phyloP scores from a whole-genome alignment of 2,329 filamentous ascomycete species.

The Claviceps purpurea region DNA sequence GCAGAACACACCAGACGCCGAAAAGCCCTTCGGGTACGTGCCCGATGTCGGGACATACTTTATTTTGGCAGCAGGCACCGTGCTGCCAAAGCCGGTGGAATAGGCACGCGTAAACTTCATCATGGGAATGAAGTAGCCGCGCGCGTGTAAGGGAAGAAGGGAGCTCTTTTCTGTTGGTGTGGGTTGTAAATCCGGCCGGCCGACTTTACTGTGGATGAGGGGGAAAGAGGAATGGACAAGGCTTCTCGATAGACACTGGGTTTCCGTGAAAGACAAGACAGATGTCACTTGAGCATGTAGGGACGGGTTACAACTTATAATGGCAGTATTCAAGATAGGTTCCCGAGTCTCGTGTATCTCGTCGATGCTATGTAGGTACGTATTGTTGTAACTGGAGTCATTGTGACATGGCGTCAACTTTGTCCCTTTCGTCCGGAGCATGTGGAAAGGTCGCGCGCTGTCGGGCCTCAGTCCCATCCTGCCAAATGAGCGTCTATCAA shows the following conservation, averaged over 20 bases:
- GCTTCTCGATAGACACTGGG: not conserved
- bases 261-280: not conserved
- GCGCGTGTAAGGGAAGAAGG: slow-evolving; percentile 5
- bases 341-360: too few relatives aligned
- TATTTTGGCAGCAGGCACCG: slow-evolving; percentile 64
- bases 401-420: too few relatives aligned
- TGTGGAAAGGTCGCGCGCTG: not conserved
- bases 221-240: not conserved
- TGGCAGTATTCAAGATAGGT: not conserved
- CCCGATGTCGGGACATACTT: slow-evolving; percentile 81
- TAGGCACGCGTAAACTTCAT: slow-evolving; percentile 24
- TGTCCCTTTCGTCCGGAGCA: too few relatives aligned
- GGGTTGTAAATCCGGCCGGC: not conserved
- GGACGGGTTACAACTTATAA: not conserved
- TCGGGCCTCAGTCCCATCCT: not conserved
- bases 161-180: not conserved
- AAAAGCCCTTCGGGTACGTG: slow-evolving; percentile 82
- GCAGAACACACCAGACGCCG: slow-evolving; percentile 74
- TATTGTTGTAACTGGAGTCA: too few relatives aligned
- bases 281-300: not conserved
- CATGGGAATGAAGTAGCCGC: slow-evolving; percentile 3
- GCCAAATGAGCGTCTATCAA: not conserved
- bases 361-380: too few relatives aligned
- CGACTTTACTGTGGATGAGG: not conserved
- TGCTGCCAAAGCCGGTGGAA: slow-evolving; percentile 16